A percentile compares a stretch with the other conserved stretches of the same genome.
Evolutionary conservation across 139 green algal species (phyloP).

Genomic region (Coelastrella sp.): DNA sequence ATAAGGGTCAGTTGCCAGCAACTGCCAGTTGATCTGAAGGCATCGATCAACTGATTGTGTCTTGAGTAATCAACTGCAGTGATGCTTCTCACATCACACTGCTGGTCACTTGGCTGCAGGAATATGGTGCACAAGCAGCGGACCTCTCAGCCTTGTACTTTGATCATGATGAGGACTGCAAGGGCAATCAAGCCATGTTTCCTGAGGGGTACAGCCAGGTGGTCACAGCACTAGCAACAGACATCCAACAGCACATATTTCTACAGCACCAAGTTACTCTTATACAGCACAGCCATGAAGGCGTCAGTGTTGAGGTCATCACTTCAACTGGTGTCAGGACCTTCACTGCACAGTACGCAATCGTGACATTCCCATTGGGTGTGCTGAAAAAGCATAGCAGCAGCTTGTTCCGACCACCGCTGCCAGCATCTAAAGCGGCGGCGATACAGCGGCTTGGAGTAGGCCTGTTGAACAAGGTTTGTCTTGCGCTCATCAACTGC

Average conservation of each 20-base stretch:
- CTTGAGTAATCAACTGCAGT: no score
- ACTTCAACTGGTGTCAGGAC: background rate
- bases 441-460: constrained; percentile 12
- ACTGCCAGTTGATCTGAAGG: background rate
- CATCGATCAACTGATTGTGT: no score
- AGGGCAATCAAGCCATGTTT: constrained; percentile 9
- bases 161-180: background rate
- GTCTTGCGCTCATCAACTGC: no score
- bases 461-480: constrained; percentile 34
- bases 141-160: constrained; percentile 21
- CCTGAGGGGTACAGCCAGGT: constrained; percentile 4
- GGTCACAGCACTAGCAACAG: background rate
- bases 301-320: background rate
- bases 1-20: no score
- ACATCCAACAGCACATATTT: background rate
- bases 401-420: constrained; percentile 5
- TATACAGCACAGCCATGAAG: background rate
- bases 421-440: background rate
- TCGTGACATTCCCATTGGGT: constrained; percentile 25
- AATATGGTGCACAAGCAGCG: constrained; percentile 2
- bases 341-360: background rate
- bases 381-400: constrained; percentile 6
- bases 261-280: constrained; percentile 13
- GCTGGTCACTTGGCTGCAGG: background rate
- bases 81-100: no score